Base-by-base conservation (phyloP, 73 alveolate species). In the Symbiodinium natans region DNA sequence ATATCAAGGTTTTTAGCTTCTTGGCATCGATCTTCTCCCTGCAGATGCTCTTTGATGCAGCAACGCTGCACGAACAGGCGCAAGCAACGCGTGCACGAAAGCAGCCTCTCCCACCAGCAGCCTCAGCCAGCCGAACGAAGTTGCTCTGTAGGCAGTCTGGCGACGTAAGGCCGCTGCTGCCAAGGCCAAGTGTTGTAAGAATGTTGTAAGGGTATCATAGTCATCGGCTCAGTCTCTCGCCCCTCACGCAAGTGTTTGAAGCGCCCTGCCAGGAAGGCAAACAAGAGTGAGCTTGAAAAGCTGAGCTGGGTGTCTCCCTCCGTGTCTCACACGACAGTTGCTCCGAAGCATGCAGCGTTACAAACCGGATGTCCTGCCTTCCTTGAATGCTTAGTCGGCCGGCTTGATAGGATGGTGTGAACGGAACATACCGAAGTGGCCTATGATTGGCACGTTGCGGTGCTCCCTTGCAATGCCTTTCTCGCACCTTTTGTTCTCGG, bases 61-160 rank as follows among this genome's bases (percentile, higher is more conserved):
- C 95, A n/a, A 89, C 95, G 36, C 95, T 89, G 31, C 95, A 89
- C 21, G 95, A 89, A 46, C 95, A 89, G 95, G 94, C 41, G 41
- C 41, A 43, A 33, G 15, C 4, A 5, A 2, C 17, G n/a, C 15
- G 68, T 10, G 88, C 63, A 31, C 29, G 43, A 43, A 25, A 38
- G 7, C 6, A 25, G 7, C 48, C 33, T 29, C 48, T 5, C 36
- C n/a, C 25, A 15, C 29, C 48, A 8, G 42, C 46, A 33, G 43
- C 27, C 8, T 40, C 9, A n/a, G 39, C 54, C 6, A 6, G 13
- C 21, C 27, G 71, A 8, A 13, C 29, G 23, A 25, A 41, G 39
- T 27, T 34, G 11, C 23, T n/a, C 33, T 82, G 9, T 33, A 87
- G 94, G 94, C 94, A 25, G 94, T 87, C 23, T 89, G 95, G 95